A percentile compares a stretch with the other conserved stretches of the same genome.
phyloP scores from a whole-genome alignment of 768 basidiomycete genomes.

The Suillus cothurnatus region DNA sequence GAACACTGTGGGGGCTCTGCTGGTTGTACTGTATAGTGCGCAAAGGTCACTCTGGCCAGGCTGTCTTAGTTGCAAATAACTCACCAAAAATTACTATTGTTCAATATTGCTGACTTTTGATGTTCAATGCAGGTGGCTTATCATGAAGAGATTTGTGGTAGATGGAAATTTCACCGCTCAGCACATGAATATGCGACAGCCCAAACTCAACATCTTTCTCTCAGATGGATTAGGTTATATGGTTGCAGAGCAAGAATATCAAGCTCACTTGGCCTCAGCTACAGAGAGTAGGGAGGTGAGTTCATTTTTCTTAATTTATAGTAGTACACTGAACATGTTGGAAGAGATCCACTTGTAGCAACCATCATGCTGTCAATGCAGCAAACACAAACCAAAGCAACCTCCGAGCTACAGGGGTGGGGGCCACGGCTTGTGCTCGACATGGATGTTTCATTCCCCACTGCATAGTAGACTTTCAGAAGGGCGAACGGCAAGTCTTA shows the following conservation, averaged over 20 bases:
- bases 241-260: too few relatives aligned
- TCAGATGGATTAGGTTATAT: too few relatives aligned
- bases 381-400: constrained; percentile 17
- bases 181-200: too few relatives aligned
- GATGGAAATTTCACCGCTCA: too few relatives aligned
- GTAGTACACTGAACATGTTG: neutral
- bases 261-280: too few relatives aligned
- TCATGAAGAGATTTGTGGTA: too few relatives aligned
- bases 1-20: neutral
- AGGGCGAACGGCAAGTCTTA: constrained; percentile 25
- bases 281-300: constrained; percentile 8
- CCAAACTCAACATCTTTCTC: too few relatives aligned
- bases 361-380: constrained; percentile 22
- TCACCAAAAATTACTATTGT: neutral
- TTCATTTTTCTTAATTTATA: neutral
- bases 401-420: constrained; percentile 29
- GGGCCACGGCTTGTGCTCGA: constrained; percentile 29
- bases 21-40: too few relatives aligned
- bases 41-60: neutral
- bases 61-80: too few relatives aligned
- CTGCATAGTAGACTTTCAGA: constrained; percentile 33
- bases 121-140: neutral
- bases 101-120: neutral
- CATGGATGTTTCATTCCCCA: constrained; percentile 35
- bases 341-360: constrained; percentile 17